Evolutionary conservation across 176 grass and related monocot species (phyloP).

Genomic region (Raddia guianensis): DNA sequence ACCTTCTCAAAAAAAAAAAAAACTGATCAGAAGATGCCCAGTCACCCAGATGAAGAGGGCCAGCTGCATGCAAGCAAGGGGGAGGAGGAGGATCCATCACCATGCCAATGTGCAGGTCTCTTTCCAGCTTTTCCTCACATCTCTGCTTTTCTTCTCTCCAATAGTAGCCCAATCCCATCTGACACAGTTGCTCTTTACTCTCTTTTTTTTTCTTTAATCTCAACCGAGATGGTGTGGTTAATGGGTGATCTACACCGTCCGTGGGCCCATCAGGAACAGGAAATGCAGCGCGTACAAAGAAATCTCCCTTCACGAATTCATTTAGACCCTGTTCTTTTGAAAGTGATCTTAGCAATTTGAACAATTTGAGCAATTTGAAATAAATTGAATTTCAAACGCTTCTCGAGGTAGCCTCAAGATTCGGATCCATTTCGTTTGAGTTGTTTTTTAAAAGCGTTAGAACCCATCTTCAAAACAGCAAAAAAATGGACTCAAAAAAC

Average conservation of each 20-base stretch:
- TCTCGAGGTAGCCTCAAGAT: too few relatives aligned
- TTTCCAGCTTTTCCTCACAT: constrained; percentile 39
- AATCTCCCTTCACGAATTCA: not conserved
- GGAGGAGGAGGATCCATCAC: not conserved
- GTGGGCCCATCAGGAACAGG: not conserved
- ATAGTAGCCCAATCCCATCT: constrained; percentile 31
- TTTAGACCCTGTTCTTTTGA: too few relatives aligned
- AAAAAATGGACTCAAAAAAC: too few relatives aligned
- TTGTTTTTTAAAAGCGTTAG: too few relatives aligned
- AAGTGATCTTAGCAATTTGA: too few relatives aligned
- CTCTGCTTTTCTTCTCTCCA: constrained; percentile 29
- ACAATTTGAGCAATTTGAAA: too few relatives aligned
- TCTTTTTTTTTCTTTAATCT: not conserved
- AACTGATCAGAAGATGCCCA: not conserved
- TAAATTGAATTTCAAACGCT: too few relatives aligned
- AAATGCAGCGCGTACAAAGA: not conserved
- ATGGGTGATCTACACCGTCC: constrained; percentile 42
- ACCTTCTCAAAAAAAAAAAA: too few relatives aligned
- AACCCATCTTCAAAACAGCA: too few relatives aligned
- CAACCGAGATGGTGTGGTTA: not conserved
- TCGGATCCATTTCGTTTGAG: too few relatives aligned
- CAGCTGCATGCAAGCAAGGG: not conserved
- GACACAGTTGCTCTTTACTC: constrained; percentile 20
- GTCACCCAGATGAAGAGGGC: constrained; percentile 1
- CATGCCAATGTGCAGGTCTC: constrained; percentile 26